phyloP scores from a whole-genome alignment of 2,329 filamentous ascomycete species.

The Colletotrichum abscissum region DNA sequence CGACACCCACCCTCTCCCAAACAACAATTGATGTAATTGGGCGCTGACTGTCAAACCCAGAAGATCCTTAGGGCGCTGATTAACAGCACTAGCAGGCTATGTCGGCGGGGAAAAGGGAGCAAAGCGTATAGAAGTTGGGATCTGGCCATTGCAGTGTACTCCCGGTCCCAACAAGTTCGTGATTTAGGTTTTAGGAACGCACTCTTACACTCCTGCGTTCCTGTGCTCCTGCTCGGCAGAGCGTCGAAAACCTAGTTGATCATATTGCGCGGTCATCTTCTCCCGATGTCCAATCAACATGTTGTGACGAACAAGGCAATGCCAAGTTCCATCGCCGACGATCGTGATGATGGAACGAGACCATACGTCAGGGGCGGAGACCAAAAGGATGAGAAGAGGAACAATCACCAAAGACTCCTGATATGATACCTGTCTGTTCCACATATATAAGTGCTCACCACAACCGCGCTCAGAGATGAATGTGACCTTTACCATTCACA shows the following conservation, averaged over 20 bases:
- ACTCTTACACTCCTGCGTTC: neutral
- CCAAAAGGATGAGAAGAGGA: neutral
- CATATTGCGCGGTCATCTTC: constrained; percentile 3
- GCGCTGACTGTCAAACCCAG: neutral
- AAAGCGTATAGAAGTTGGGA: neutral
- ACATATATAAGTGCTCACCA: neutral
- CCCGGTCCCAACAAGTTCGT: neutral
- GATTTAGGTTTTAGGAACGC: neutral
- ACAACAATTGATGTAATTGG: constrained; percentile 6
- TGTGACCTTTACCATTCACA: neutral
- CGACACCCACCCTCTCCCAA: no score
- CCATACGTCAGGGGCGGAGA: neutral
- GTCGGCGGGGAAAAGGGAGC: neutral
- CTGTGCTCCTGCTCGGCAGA: constrained; percentile 2
- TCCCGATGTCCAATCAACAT: neutral
- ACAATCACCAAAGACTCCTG: neutral
- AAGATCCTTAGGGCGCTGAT: neutral
- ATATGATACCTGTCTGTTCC: neutral
- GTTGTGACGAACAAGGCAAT: neutral
- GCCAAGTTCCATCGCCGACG: neutral
- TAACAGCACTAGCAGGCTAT: neutral
- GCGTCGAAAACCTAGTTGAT: constrained; percentile 13
- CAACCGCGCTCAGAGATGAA: neutral
- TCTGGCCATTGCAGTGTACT: neutral
- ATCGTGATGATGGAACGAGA: neutral